Conservation (phyloP, 2,329 filamentous ascomycete species). For the Penicillium sp. region DNA sequence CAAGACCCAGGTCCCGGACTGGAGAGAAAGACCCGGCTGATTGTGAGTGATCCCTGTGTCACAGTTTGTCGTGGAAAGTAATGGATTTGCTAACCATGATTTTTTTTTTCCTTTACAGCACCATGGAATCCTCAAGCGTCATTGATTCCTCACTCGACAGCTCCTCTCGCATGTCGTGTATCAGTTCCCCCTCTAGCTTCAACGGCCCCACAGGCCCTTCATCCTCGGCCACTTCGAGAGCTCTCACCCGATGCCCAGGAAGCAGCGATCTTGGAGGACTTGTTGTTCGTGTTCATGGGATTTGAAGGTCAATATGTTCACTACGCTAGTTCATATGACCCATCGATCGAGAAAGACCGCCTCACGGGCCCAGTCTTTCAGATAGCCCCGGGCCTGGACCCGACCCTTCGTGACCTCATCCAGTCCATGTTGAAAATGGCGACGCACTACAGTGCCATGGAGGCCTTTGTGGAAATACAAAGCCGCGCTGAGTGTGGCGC, state of each 20-base stretch:
- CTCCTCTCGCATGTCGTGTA: slow-evolving; percentile 70
- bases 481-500: slow-evolving; percentile 89
- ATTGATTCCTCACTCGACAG: slow-evolving; percentile 67
- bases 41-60: slow-evolving; percentile 26
- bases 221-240: slow-evolving; percentile 66
- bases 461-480: slow-evolving; percentile 91
- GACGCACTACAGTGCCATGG: slow-evolving; percentile 85
- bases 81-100: slow-evolving; percentile 18
- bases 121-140: slow-evolving; percentile 79
- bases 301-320: slow-evolving; percentile 97
- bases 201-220: slow-evolving; percentile 66
- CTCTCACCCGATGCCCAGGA: slow-evolving; percentile 81
- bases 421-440: slow-evolving; percentile 90
- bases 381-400: slow-evolving; percentile 80
- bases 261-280: slow-evolving; percentile 79
- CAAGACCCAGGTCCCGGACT: slow-evolving; percentile 28
- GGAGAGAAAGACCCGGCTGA: slow-evolving; percentile 37
- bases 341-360: slow-evolving; percentile 79
- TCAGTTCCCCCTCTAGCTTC: slow-evolving; percentile 63
- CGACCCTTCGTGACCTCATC: slow-evolving; percentile 84
- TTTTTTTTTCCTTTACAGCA: slow-evolving; percentile 26
- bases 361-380: slow-evolving; percentile 79
- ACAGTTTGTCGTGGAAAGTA: neutral
- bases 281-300: slow-evolving; percentile 95
- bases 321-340: slow-evolving; percentile 79